Base-by-base conservation (phyloP, 148 eudicot species). In the Rhododendron kiyosumense region DNA sequence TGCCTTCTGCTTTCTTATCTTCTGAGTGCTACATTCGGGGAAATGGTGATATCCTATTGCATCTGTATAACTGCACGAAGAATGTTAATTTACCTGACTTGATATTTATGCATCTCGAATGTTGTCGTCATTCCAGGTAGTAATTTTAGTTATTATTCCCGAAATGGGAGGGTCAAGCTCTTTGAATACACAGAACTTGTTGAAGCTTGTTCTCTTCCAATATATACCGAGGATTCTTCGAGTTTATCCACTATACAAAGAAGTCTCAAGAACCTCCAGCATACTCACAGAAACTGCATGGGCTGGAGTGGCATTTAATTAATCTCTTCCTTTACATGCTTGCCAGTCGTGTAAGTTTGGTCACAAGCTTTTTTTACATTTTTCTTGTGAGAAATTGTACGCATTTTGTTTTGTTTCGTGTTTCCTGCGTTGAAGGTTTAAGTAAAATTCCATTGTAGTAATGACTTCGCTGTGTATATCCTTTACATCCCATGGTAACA, bases 241-340 rank as follows among this genome's bases (percentile, higher is more conserved):
- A 69, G 87, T 94, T 78, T 84, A 86, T 85, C 97, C 98, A 5
- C 84, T 96, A 54, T 96, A 95, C 86, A 90, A 89, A 79, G 98
- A 95, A 92, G 98, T 96, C 88, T 95, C 98, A 28, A 92, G 93
- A 89, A 89, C 95, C 77, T 93, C 98, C 71, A 98, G 98, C 88
- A 95, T 96, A 86, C 94, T 96, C 73, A 95, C 98, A 32, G 98
- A 96, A 90, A 96, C 97, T 65, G 99, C 99, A 43, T 96, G 99
- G 98, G 98, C 98, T 80, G 98, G 99, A 81, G 99, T 98, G 85
- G 98, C 94, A 3, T 92, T 95, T 85, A 96, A 96, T 95, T 85
- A 96, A 96, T 87, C 96, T 96, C 52, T 90, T 95, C 77, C 98
- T 96, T 75, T 96, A 95, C 90, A 95, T 96, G 99, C 97, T 96